These are phyloP conservation scores for Pelagophyceae sp. DNA, from an alignment of 352 stramenopile species.

Conservation along the genomic window DNA sequence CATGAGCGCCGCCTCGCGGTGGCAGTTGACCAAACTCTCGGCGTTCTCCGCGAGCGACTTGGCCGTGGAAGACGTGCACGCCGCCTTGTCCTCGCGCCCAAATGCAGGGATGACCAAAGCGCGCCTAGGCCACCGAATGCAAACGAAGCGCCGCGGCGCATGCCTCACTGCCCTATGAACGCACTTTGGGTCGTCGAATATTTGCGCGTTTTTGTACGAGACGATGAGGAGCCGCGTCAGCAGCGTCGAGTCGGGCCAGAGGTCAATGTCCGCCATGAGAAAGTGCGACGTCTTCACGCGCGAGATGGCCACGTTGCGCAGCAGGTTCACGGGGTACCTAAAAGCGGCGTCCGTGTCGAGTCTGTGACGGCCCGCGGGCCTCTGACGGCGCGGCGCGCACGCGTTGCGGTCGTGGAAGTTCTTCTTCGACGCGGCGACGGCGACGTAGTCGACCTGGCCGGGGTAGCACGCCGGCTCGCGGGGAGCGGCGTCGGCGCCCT, in stretches of 20 bases:
- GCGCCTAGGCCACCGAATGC: too few relatives aligned
- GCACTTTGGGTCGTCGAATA: too few relatives aligned
- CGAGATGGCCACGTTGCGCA: slow-evolving; percentile 53
- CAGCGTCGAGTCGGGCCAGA: slow-evolving; percentile 42
- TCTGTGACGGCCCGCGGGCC: slow-evolving; percentile 23
- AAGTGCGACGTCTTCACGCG: slow-evolving; percentile 51
- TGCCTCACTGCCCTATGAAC: too few relatives aligned
- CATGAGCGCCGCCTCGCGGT: slow-evolving; percentile 28
- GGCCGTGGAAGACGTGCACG: slow-evolving; percentile 3
- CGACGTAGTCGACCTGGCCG: neutral
- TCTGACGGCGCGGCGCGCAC: too few relatives aligned
- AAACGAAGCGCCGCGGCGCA: slow-evolving; percentile 20
- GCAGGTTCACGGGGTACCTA: slow-evolving; percentile 60
- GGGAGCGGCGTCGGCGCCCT: slow-evolving; percentile 21
- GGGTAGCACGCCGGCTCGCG: neutral
- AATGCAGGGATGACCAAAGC: slow-evolving; percentile 55
- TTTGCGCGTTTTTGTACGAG: too few relatives aligned
- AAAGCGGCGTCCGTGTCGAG: too few relatives aligned
- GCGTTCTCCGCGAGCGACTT: too few relatives aligned
- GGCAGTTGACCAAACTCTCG: too few relatives aligned
- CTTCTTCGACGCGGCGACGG: neutral
- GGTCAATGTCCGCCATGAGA: slow-evolving; percentile 59
- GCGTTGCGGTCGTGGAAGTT: neutral
- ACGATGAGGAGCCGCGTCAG: neutral
- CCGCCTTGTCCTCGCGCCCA: slow-evolving; percentile 18